Evolutionary conservation across 2,329 filamentous ascomycete species (phyloP), one percentile per base, ranked within the genome.

Genomic region (Colletotrichum cuscutae): DNA sequence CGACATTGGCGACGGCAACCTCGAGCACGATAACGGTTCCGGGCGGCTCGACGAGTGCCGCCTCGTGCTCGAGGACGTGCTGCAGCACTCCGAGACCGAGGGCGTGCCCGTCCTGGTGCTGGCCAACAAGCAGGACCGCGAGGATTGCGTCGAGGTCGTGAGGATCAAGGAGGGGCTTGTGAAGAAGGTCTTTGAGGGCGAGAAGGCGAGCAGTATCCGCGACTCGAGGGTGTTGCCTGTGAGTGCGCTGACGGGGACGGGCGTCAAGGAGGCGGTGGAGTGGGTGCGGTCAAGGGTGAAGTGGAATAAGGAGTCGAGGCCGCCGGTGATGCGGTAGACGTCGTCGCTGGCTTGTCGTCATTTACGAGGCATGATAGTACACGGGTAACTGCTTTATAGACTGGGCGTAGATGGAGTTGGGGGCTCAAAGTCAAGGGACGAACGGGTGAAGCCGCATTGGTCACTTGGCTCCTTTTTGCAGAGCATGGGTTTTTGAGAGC

Each of bases 131-230:
- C 97, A 99, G 85, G 97, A 99, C 82, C 87, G 96, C 2, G 97
- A 99, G 83, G 97, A 98, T 83, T 98, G 96, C 77, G 94, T 98
- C 65, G 97, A 99, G 87, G 97, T 98, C 2, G 96, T 98, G 73
- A 88, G 95, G 76, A 98, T 99, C 80, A 99, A 99, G 84, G 97
- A 99, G 82, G 97, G 96, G 0, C 87, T 98, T 67, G 95, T 99
- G 64, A 93, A 97, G 84, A 95, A 94, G 85, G 95, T 99, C 26
- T 97, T 98, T 86, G 95, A 98, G 86, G 94, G 97, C 24, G 94
- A 97, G 80, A 97, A 96, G 84, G 95, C 95, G 0, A 89, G 89
- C 54, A 93, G 92, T 75, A 94, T 98, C 65, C 89, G 96, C 75
- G 97, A 99, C 84, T 97, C 94, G 79, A 89, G 97, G 73, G 97